Base-by-base conservation (phyloP, 2,329 filamentous ascomycete species). In the Graphilbum fragrans region DNA sequence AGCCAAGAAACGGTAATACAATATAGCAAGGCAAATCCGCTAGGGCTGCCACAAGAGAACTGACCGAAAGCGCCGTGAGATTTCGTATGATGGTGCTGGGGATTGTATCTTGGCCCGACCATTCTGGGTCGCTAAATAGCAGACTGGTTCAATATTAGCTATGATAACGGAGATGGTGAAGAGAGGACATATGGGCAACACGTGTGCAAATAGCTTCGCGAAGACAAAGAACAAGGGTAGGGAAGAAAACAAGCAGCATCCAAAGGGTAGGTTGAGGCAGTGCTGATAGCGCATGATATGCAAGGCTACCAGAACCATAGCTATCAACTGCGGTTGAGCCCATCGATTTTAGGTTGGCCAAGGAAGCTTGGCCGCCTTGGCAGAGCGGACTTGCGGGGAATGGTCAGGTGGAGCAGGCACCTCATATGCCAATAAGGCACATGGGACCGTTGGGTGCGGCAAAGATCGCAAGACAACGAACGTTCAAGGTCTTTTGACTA, bases 111-210 rank as follows among this genome's bases (percentile, higher is more conserved):
- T 62, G 62, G 49, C 68, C 67, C 41, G 59, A 61, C 65, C 69
- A 76, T 42, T 64, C 65, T 23, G 73, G 73, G 56, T 76, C 75
- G 59, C 68, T 77, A 57, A 77, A 74, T 46, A 77, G 63, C 55
- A 76, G 66, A 59, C 73, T 76, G 31, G 14, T 18, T 34, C 11
- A 34, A 34, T 10, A 7, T 6, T 18, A 19, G n/a, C n/a, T 7
- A 17, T 35, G 5, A n/a, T 16, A 31, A 20, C 2, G 21, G 35
- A 9, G 6, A 8, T 18, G 7, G 10, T 18, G 9, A 37, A 35
- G 16, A 21, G 3, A 37, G n/a, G n/a, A n/a, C n/a, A n/a, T n/a
- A n/a, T n/a, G n/a, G n/a, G n/a, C n/a, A n/a, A n/a, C n/a, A n/a
- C n/a, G n/a, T n/a, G n/a, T n/a, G n/a, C n/a, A n/a, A n/a, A n/a